Evolutionary conservation across 2,329 filamentous ascomycete genomes (phyloP).

Genomic region (Ophiostoma sp.): DNA sequence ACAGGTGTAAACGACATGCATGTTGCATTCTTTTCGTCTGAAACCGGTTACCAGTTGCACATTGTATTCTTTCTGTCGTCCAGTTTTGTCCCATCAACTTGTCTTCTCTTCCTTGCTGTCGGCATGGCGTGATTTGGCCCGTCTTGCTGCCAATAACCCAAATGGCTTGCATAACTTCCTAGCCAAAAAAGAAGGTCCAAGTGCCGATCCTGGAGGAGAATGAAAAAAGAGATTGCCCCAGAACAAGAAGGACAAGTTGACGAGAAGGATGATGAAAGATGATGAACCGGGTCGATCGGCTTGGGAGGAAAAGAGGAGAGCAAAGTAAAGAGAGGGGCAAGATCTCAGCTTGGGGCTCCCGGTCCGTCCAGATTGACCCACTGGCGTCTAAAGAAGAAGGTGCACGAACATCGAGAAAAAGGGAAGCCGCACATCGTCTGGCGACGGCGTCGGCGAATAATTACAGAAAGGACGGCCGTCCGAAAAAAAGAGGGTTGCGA

Average conservation of each 20-base stretch:
- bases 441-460: constrained; percentile 8
- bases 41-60: too few species aligned
- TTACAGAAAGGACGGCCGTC: not conserved
- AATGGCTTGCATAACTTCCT: too few species aligned
- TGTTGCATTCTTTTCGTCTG: too few species aligned
- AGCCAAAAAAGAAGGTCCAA: not conserved
- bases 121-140: not conserved
- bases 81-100: too few species aligned
- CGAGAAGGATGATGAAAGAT: not conserved
- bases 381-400: not conserved
- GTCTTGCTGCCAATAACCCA: too few species aligned
- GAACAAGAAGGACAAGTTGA: not conserved
- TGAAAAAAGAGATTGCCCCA: not conserved
- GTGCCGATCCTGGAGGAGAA: not conserved
- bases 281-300: not conserved
- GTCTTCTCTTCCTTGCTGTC: not conserved
- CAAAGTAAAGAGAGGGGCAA: not conserved
- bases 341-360: not conserved
- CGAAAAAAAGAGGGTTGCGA: not conserved
- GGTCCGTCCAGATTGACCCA: not conserved
- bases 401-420: not conserved
- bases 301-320: not conserved
- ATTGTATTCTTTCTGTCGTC: not conserved
- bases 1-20: too few species aligned
- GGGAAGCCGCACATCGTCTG: not conserved